Conservation (phyloP, 495 filamentous ascomycete species). For the Cercophora samala region DNA sequence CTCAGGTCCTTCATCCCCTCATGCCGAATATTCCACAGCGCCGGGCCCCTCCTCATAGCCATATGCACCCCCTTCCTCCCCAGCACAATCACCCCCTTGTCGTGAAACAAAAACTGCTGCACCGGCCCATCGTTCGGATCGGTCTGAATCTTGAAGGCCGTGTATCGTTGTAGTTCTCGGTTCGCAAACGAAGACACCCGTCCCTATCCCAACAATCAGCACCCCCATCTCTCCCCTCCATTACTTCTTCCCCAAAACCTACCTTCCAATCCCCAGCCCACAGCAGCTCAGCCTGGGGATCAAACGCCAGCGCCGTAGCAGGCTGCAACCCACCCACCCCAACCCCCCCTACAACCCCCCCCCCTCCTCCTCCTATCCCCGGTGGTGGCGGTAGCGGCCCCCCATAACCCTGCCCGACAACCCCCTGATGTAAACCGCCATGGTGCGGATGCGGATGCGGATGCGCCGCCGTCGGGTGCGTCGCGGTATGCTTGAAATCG, state of each 20-base stretch:
- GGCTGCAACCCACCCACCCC: slow-evolving; percentile 43
- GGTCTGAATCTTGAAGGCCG: slow-evolving; percentile 70
- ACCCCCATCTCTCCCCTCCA: no score
- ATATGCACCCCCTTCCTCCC: slow-evolving; percentile 79
- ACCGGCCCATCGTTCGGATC: slow-evolving; percentile 61
- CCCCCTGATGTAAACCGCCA: neutral
- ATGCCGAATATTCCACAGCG: slow-evolving; percentile 79
- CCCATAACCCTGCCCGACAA: neutral
- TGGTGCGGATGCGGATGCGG: neutral
- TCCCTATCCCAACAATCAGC: slow-evolving; percentile 51
- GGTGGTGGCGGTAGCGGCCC: neutral
- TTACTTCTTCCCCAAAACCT: slow-evolving; percentile 31
- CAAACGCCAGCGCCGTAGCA: slow-evolving; percentile 75
- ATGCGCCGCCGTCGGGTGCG: neutral
- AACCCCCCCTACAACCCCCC: neutral
- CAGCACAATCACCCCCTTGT: slow-evolving; percentile 79
- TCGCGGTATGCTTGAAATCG: slow-evolving; percentile 50
- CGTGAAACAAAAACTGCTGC: slow-evolving; percentile 78
- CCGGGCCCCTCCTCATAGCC: slow-evolving; percentile 70
- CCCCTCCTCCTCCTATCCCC: neutral
- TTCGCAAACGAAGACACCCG: slow-evolving; percentile 82
- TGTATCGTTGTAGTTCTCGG: slow-evolving; percentile 65
- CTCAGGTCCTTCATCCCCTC: slow-evolving; percentile 74
- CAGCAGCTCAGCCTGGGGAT: slow-evolving; percentile 79
- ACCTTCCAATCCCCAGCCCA: slow-evolving; percentile 92